Evolutionary conservation across 2,329 filamentous ascomycete species (phyloP).

Genomic region (Zymoseptoria pseudotritici): DNA sequence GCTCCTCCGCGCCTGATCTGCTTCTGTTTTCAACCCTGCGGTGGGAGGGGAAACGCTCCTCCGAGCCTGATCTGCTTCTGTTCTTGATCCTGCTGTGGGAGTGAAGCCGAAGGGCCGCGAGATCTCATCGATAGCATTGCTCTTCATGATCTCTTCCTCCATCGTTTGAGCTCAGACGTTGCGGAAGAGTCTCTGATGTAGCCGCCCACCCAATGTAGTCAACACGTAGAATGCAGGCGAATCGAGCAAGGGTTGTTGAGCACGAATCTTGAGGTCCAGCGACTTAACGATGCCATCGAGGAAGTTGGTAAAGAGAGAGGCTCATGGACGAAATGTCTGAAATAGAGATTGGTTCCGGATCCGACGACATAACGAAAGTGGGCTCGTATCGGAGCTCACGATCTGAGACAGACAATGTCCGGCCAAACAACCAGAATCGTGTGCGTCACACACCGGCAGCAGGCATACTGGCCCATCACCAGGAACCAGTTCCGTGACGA

Average conservation of each 20-base stretch:
- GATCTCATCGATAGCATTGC: constrained; percentile 8
- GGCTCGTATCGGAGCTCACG: too few relatives aligned
- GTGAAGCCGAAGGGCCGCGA: constrained; percentile 16
- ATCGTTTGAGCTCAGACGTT: constrained; percentile 15
- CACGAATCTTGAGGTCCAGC: constrained; percentile 29
- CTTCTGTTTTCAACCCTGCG: too few relatives aligned
- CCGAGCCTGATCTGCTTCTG: constrained; percentile 27
- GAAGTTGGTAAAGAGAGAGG: constrained; percentile 28
- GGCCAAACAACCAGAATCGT: too few relatives aligned
- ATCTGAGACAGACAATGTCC: too few relatives aligned
- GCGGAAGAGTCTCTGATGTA: constrained; percentile 36
- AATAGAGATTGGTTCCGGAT: too few relatives aligned
- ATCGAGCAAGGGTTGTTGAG: constrained; percentile 38
- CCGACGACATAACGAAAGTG: too few relatives aligned
- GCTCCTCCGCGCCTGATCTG: too few relatives aligned
- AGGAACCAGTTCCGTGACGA: too few relatives aligned
- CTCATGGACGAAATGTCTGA: constrained; percentile 16
- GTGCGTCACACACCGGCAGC: too few relatives aligned
- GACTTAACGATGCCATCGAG: constrained; percentile 31
- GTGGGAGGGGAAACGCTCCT: too few relatives aligned
- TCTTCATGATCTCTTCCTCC: constrained; percentile 18
- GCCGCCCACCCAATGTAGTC: constrained; percentile 31
- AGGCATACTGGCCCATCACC: too few relatives aligned
- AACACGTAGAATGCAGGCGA: constrained; percentile 36
- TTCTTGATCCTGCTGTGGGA: constrained; percentile 4